Evolutionary conservation across 1,284 basidiomycete species (phyloP).

Genomic region (Sporisorium exsertum): DNA sequence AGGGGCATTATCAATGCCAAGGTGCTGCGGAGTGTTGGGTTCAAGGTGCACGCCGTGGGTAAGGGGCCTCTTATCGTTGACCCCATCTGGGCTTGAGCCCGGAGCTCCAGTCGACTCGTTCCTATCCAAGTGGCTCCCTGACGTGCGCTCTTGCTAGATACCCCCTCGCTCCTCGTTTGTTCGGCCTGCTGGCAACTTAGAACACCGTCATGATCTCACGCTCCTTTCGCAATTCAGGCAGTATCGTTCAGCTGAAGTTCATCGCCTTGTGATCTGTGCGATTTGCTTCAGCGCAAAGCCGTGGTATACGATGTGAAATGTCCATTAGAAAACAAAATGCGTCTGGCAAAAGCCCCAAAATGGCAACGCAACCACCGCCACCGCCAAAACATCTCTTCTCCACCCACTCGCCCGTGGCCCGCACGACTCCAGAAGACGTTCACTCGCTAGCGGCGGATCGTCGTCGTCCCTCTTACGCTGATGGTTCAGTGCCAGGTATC

Average conservation of each 20-base stretch:
- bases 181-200: too few species aligned
- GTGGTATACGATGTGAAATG: conserved; percentile 5
- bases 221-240: not conserved
- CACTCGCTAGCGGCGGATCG: conserved; percentile 9
- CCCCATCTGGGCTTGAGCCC: conserved; percentile 58
- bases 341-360: conserved; percentile 51
- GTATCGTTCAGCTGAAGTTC: not conserved
- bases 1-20: conserved; percentile 85
- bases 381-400: conserved; percentile 30
- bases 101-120: not conserved
- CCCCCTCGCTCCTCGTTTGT: conserved; percentile 12
- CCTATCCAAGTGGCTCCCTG: not conserved
- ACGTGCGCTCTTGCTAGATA: conserved; percentile 8
- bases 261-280: not conserved
- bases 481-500: conserved; percentile 21
- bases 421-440: conserved; percentile 1
- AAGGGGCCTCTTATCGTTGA: conserved; percentile 66
- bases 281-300: not conserved
- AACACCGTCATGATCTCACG: not conserved
- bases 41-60: conserved; percentile 78
- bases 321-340: conserved; percentile 34
- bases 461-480: conserved; percentile 35
- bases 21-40: conserved; percentile 85
- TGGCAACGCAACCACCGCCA: conserved; percentile 36
- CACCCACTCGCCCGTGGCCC: too few species aligned